A percentile compares a stretch with the other conserved stretches of the same genome.
Evolutionary conservation across 306 rosid genomes (phyloP).

Genomic region (Erythrophleum fordii): DNA sequence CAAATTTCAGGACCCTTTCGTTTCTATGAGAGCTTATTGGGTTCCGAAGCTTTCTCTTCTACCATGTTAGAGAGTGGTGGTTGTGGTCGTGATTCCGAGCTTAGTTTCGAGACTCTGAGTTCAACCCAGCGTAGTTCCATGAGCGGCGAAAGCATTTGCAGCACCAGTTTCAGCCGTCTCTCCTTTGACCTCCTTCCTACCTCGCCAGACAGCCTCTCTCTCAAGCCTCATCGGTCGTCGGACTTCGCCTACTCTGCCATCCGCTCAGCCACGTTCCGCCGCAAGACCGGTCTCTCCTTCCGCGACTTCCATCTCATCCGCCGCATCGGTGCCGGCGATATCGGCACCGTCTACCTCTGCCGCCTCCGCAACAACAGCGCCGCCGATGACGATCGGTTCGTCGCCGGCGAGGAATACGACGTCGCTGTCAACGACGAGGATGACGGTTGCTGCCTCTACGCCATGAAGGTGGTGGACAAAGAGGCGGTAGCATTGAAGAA

Average conservation of each 20-base stretch:
- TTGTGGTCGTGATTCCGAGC: slow-evolving; percentile 64
- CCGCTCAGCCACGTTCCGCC: slow-evolving; percentile 53
- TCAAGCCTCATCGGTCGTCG: slow-evolving; percentile 93
- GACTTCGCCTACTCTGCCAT: slow-evolving; percentile 91
- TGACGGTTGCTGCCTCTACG: slow-evolving; percentile 53
- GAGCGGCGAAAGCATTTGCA: slow-evolving; percentile 85
- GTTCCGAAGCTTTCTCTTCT: background rate
- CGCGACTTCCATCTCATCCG: slow-evolving; percentile 85
- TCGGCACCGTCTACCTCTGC: slow-evolving; percentile 92
- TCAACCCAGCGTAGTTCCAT: slow-evolving; percentile 70
- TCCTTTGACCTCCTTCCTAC: slow-evolving; percentile 71
- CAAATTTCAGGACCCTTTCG: background rate
- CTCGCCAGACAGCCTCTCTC: slow-evolving; percentile 55
- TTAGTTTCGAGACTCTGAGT: slow-evolving; percentile 57
- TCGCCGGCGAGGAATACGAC: slow-evolving; percentile 26
- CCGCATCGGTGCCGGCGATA: slow-evolving; percentile 90
- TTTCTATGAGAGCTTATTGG: slow-evolving; percentile 16
- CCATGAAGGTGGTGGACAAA: slow-evolving; percentile 97
- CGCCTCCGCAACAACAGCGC: slow-evolving; percentile 45
- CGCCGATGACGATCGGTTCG: slow-evolving; percentile 25
- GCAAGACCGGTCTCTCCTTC: slow-evolving; percentile 62
- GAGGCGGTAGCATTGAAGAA: slow-evolving; percentile 82
- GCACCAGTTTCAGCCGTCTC: slow-evolving; percentile 87
- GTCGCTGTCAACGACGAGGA: slow-evolving; percentile 20
- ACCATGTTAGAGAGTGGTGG: slow-evolving; percentile 64